Conservation (phyloP, 257 asterid genomes). For the Penstemon barbatus region DNA sequence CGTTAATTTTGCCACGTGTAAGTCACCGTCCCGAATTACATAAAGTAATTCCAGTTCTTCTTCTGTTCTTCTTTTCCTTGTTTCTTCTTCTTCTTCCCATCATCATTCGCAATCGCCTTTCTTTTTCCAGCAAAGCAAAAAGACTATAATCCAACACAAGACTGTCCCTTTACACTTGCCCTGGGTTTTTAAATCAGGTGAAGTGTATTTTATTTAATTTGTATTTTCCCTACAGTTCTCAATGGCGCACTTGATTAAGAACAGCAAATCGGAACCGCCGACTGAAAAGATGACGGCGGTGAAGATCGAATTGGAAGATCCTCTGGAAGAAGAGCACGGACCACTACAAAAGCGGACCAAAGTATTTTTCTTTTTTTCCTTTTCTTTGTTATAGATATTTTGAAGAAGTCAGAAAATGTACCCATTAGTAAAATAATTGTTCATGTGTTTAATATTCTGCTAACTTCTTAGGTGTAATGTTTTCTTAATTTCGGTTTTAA, state of each 20-base stretch:
- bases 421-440: too few species aligned
- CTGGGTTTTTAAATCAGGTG: too few species aligned
- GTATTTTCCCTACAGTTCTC: neutral
- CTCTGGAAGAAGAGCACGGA: conserved; percentile 46
- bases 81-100: too few species aligned
- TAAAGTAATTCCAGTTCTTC: too few species aligned
- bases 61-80: too few species aligned
- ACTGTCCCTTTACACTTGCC: too few species aligned
- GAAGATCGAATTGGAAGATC: conserved; percentile 46
- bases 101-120: too few species aligned
- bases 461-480: neutral
- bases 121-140: too few species aligned
- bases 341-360: conserved; percentile 49
- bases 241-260: conserved; percentile 50
- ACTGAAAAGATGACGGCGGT: conserved; percentile 42
- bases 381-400: neutral
- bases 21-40: too few species aligned
- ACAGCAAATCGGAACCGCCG: conserved; percentile 26
- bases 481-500: neutral
- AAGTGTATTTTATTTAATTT: too few species aligned
- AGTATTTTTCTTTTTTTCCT: conserved; percentile 19
- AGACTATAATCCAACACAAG: too few species aligned
- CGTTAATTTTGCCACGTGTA: too few species aligned
- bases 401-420: neutral
- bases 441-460: neutral